A percentile compares a stretch with the other conserved stretches of the same genome.
Conservation (phyloP, 73 alveolate species). For the Paramecium octaurelia region DNA sequence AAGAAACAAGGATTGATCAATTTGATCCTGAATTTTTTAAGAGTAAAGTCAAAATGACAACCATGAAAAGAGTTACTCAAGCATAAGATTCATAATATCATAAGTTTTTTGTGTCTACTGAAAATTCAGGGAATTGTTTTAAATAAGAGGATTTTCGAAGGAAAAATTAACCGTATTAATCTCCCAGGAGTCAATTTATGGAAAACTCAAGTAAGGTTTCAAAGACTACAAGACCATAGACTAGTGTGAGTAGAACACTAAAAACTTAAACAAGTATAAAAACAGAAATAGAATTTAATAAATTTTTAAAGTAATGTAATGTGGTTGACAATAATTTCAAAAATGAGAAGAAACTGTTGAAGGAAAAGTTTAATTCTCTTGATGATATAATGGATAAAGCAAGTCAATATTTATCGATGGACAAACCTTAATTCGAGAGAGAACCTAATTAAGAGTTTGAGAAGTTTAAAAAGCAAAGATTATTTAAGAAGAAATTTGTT, state of each 20-base stretch:
- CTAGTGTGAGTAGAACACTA: neutral
- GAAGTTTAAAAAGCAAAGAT: neutral
- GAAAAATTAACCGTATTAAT: neutral
- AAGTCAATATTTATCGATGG: neutral
- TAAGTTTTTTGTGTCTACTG: neutral
- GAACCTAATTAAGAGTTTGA: constrained; percentile 37
- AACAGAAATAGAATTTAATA: neutral
- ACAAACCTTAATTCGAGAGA: constrained; percentile 9
- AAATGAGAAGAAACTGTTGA: neutral
- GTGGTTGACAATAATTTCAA: neutral
- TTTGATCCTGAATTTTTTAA: constrained; percentile 41
- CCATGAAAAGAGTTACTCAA: constrained; percentile 40
- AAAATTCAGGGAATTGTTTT: neutral
- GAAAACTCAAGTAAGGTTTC: neutral
- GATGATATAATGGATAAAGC: constrained; percentile 27
- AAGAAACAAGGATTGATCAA: constrained; percentile 47
- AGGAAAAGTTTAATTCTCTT: neutral
- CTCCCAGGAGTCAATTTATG: neutral
- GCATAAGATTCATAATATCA: constrained; percentile 6
- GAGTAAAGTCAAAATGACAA: constrained; percentile 34
- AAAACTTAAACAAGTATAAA: neutral
- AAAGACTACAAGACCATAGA: constrained; percentile 21
- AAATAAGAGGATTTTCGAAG: neutral
- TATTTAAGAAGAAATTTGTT: constrained; percentile 14
- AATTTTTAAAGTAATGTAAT: neutral